Conservation (phyloP, 1,284 basidiomycete species). For the Leccinum brunneo-olivaceum region DNA sequence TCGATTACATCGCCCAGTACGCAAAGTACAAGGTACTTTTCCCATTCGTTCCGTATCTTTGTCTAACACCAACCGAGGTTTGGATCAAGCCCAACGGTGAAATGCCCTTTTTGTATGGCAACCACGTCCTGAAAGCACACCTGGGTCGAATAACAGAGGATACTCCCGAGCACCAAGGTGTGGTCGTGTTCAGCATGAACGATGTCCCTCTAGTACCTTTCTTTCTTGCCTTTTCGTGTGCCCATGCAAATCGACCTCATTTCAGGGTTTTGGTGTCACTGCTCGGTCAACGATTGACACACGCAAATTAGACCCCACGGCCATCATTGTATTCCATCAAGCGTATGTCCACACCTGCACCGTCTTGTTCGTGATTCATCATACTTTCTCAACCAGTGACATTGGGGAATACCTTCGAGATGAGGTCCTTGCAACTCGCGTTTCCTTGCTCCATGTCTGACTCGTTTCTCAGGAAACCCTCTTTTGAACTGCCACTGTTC, state of each 20-base stretch:
- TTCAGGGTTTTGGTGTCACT: conserved; percentile 94
- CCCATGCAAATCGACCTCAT: conserved; percentile 8
- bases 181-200: conserved; percentile 94
- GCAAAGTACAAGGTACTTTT: conserved; percentile 90
- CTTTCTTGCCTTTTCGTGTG: not conserved
- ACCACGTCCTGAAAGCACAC: conserved; percentile 98
- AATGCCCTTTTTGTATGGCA: conserved; percentile 98
- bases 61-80: conserved; percentile 46
- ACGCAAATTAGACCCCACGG: conserved; percentile 94
- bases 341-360: conserved; percentile 46
- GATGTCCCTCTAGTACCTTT: conserved; percentile 81
- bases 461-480: conserved; percentile 53
- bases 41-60: not conserved
- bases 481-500: conserved; percentile 41
- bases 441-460: conserved; percentile 9
- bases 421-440: conserved; percentile 51
- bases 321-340: conserved; percentile 98
- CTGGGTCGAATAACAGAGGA: conserved; percentile 99
- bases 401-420: conserved; percentile 95
- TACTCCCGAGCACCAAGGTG: conserved; percentile 97
- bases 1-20: conserved; percentile 94
- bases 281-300: conserved; percentile 95
- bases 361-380: conserved; percentile 2
- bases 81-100: conserved; percentile 99
- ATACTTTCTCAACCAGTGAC: conserved; percentile 50